Evolutionary conservation across 208 protist species (phyloP), one percentile per base, ranked within the genome.

Genomic region (Leishmania lainsoni): DNA sequence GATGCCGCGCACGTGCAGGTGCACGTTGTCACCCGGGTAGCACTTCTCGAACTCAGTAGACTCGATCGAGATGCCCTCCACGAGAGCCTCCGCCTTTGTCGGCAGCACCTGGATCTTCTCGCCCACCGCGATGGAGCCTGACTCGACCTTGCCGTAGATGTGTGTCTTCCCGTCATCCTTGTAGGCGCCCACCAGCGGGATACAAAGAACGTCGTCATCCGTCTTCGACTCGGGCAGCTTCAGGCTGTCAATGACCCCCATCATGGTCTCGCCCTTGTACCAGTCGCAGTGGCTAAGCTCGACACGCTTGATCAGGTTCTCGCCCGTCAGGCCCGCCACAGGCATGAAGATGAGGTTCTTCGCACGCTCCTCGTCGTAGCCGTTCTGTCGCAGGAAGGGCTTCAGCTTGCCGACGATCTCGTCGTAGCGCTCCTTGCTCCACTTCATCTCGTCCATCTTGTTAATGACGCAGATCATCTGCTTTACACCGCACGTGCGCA

Each of bases 371-470:
- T 94, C 91, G 69, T 93, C 89, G 88, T 97, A 99, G 72, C 99
- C 99, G 80, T 95, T 97, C 82, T 97, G 91, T 65, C 96, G 93
- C 42, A 99, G 89, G 91, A 99, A 99, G 8, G 98, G 96, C 16
- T 78, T 93, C 61, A 99, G 85, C 84, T 99, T 99, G 52, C 84
- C 86, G 0, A 96, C 75, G 80, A 99, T 99, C 83, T 98, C 95
- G 86, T 99, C 91, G 89, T 99, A 99, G 81, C 98, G 88, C 72
- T 98, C 98, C 81, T 99, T 87, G 52, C 81, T 90, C 98, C 97
- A 99, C 35, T 93, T 86, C 74, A 99, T 98, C 82, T 99, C 99
- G 90, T 99, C 99, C 99, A 99, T 99, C 92, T 99, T 99, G 95
- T 99, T 99, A 79, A 99, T 96, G 26, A 98, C 96, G 56, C 99